These are phyloP conservation scores for Graphilbum sp. DNA, from an alignment of 2,329 filamentous ascomycete genomes.

Conservation along the genomic window DNA sequence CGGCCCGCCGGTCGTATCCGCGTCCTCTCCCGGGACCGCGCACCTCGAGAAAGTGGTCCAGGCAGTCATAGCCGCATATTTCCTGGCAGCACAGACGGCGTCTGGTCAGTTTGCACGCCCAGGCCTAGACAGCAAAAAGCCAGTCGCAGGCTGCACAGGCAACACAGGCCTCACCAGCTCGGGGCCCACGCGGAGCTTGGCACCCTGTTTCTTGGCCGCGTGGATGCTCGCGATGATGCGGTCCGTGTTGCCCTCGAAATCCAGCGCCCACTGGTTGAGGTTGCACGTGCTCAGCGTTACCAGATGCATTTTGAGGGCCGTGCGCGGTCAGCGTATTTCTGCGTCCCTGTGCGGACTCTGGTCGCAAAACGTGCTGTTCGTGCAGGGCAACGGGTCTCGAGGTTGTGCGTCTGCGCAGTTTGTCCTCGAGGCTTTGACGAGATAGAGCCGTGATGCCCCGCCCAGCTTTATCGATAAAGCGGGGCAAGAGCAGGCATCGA, in stretches of 20 bases:
- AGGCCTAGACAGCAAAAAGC: no score
- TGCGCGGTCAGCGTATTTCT: neutral
- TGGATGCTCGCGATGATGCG: slow-evolving; percentile 43
- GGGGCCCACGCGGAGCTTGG: slow-evolving; percentile 44
- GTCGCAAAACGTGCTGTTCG: no score
- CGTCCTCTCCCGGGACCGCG: neutral
- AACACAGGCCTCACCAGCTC: slow-evolving; percentile 21
- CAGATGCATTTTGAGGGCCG: slow-evolving; percentile 8
- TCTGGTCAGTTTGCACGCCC: no score
- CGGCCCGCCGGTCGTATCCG: no score
- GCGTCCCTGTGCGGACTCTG: no score
- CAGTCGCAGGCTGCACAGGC: no score
- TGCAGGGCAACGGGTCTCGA: no score
- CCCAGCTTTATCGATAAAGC: no score
- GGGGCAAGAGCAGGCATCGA: no score
- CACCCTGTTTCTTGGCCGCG: slow-evolving; percentile 44
- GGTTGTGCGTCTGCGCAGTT: no score
- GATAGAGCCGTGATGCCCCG: neutral
- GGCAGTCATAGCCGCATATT: slow-evolving; percentile 44
- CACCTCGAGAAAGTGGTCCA: slow-evolving; percentile 48
- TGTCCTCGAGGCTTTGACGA: neutral
- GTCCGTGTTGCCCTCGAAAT: slow-evolving; percentile 42
- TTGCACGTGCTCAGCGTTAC: slow-evolving; percentile 16
- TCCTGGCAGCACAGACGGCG: slow-evolving; percentile 19
- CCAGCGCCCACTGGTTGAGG: slow-evolving; percentile 26